Evolutionary conservation across 2,329 filamentous ascomycete genomes (phyloP).

Genomic region (Hymenoscyphus linearis): DNA sequence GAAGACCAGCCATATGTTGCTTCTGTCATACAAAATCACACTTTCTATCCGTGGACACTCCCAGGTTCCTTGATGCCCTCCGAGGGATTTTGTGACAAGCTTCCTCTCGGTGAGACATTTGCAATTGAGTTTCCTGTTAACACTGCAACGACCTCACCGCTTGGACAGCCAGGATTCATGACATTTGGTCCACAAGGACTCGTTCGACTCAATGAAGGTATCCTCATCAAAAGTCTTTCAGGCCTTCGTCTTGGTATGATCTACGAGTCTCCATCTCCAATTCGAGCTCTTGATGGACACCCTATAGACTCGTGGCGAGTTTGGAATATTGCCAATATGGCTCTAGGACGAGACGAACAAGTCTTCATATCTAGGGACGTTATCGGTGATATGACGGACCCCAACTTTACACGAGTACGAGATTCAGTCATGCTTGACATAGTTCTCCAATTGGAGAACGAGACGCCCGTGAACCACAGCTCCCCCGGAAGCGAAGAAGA

Average conservation of each 20-base stretch:
- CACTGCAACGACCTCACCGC: conserved; percentile 26
- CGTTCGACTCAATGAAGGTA: conserved; percentile 41
- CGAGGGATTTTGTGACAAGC: conserved; percentile 71
- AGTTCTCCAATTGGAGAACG: conserved; percentile 47
- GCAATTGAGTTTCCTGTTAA: conserved; percentile 56
- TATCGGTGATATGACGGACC: conserved; percentile 71
- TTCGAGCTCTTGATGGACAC: conserved; percentile 30
- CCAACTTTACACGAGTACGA: conserved; percentile 74
- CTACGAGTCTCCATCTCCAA: conserved; percentile 47
- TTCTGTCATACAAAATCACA: conserved; percentile 66
- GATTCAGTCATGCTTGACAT: conserved; percentile 71
- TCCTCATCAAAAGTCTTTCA: conserved; percentile 47
- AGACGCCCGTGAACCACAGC: conserved; percentile 10
- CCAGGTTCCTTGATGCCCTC: conserved; percentile 67
- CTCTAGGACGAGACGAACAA: conserved; percentile 81
- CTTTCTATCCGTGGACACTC: conserved; percentile 89
- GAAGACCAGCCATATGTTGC: background rate
- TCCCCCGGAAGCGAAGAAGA: conserved; percentile 18
- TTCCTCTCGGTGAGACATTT: conserved; percentile 66
- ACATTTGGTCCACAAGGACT: conserved; percentile 45
- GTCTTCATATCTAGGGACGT: conserved; percentile 75
- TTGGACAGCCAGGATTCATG: conserved; percentile 36
- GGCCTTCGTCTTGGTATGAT: conserved; percentile 62
- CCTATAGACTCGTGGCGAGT: conserved; percentile 58
- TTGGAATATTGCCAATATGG: conserved; percentile 73